A percentile compares a stretch with the other conserved stretches of the same genome.
Evolutionary conservation across 2,329 filamentous ascomycete genomes (phyloP).

Genomic region (Alternaria alternata): DNA sequence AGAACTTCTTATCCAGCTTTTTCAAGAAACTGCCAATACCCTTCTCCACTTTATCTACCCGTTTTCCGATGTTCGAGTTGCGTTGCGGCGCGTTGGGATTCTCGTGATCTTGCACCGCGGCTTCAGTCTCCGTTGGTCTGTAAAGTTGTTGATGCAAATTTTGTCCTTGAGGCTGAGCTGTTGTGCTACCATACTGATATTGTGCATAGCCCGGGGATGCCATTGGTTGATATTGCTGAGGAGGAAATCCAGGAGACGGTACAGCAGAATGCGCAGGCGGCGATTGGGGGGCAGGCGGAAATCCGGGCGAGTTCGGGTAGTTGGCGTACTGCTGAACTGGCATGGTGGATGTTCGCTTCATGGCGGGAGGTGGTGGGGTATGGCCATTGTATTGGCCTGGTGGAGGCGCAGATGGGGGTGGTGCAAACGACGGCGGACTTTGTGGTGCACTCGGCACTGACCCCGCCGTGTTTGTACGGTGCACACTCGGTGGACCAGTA

Average conservation of each 20-base stretch:
- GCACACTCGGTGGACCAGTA: slow-evolving; percentile 42
- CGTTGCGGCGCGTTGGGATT: slow-evolving; percentile 29
- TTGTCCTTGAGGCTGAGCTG: slow-evolving; percentile 54
- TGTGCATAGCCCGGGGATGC: slow-evolving; percentile 62
- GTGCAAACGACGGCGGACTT: slow-evolving; percentile 50
- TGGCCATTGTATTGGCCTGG: slow-evolving; percentile 32
- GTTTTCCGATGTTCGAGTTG: slow-evolving; percentile 68
- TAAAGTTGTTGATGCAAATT: slow-evolving; percentile 74
- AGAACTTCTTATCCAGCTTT: slow-evolving; percentile 79
- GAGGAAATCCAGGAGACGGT: slow-evolving; percentile 51
- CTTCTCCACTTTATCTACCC: slow-evolving; percentile 72
- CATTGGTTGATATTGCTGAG: slow-evolving; percentile 46
- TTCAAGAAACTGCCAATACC: slow-evolving; percentile 76
- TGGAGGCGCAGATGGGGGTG: slow-evolving; percentile 45
- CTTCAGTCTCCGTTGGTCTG: slow-evolving; percentile 70
- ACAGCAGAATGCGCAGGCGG: slow-evolving; percentile 42
- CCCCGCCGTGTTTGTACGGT: slow-evolving; percentile 45
- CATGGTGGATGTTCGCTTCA: slow-evolving; percentile 43
- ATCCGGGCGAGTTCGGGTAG: slow-evolving; percentile 46
- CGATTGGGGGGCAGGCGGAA: slow-evolving; percentile 41
- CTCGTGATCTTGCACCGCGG: slow-evolving; percentile 33
- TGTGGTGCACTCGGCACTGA: slow-evolving; percentile 49
- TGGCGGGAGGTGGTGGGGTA: slow-evolving; percentile 34
- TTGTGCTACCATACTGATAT: slow-evolving; percentile 57
- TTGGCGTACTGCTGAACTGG: slow-evolving; percentile 50